Evolutionary conservation across 306 rosid genomes (phyloP).

Genomic region (Potentilla sterilis): DNA sequence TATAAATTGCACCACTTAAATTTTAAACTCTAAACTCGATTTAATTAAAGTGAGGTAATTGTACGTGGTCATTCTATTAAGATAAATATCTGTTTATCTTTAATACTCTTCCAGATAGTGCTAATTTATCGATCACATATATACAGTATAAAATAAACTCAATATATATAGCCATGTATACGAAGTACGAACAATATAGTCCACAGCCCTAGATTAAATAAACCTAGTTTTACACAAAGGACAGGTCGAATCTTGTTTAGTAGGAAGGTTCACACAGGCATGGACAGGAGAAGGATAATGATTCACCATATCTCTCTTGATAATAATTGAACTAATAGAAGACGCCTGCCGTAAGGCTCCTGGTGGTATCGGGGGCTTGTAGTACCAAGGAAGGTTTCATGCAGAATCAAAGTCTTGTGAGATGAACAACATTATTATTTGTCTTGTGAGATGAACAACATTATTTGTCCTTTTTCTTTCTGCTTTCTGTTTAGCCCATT

Average conservation of each 20-base stretch:
- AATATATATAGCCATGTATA: too few species aligned
- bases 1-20: too few species aligned
- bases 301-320: background rate
- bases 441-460: background rate
- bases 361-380: conserved; percentile 14
- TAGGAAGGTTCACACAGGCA: conserved; percentile 11
- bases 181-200: too few species aligned
- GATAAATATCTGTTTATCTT: too few species aligned
- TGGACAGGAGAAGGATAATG: background rate
- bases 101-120: too few species aligned
- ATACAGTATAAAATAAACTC: too few species aligned
- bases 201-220: background rate
- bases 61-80: too few species aligned
- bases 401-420: background rate
- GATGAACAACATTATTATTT: background rate
- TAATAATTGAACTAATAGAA: background rate
- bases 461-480: background rate
- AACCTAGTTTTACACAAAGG: background rate
- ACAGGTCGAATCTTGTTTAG: background rate
- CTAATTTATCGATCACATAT: too few species aligned
- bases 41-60: too few species aligned
- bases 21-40: too few species aligned
- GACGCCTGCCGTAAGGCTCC: background rate
- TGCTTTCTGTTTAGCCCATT: background rate
- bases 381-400: conserved; percentile 30